Percentiles rank a stretch among this genome's conserved stretches.
Evolutionary conservation across 805 yeast species (phyloP).

Genomic region (Candida adriatica): DNA sequence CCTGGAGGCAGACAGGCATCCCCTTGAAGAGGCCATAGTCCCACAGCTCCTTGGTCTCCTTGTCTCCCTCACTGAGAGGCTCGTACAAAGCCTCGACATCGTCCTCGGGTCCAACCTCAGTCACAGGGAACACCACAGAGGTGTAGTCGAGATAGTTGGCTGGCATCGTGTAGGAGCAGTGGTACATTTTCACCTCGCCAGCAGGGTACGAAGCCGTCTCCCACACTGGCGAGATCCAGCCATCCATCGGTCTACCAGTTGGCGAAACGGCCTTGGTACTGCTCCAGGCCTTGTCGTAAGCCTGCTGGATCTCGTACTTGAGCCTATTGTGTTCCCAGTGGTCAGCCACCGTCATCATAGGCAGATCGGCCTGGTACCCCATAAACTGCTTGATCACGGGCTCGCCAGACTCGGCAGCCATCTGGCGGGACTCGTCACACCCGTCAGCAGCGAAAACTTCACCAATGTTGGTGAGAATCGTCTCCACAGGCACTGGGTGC

Average conservation of each 20-base stretch:
- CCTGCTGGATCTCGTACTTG: conserved; percentile 30
- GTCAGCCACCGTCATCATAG: conserved; percentile 20
- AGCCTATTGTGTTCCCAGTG: conserved; percentile 34
- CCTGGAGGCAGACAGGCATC: conserved; percentile 50
- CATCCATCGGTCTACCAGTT: conserved; percentile 38
- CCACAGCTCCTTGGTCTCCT: conserved; percentile 31
- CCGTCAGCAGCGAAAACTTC: conserved; percentile 9
- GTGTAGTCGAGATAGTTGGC: conserved; percentile 36
- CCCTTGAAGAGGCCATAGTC: conserved; percentile 40
- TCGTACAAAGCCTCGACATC: conserved; percentile 25
- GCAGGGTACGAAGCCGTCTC: conserved; percentile 32
- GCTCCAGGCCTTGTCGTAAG: conserved; percentile 33
- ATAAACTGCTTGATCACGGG: conserved; percentile 20
- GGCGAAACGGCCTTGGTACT: conserved; percentile 28
- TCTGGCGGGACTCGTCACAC: conserved; percentile 1
- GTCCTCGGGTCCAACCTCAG: conserved; percentile 29
- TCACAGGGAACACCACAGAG: conserved; percentile 37
- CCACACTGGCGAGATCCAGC: conserved; percentile 42
- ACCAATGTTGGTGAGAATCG: conserved; percentile 2
- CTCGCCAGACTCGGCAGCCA: conserved; percentile 6
- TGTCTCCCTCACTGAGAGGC: conserved; percentile 26
- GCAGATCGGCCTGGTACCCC: conserved; percentile 12
- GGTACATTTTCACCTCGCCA: conserved; percentile 32
- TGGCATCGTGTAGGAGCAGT: conserved; percentile 36
- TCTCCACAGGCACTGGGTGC: conserved; percentile 6